These are phyloP conservation scores for Skeletonema menzelii DNA, from an alignment of 108 stramenopile genomes.

Conservation along the genomic window DNA sequence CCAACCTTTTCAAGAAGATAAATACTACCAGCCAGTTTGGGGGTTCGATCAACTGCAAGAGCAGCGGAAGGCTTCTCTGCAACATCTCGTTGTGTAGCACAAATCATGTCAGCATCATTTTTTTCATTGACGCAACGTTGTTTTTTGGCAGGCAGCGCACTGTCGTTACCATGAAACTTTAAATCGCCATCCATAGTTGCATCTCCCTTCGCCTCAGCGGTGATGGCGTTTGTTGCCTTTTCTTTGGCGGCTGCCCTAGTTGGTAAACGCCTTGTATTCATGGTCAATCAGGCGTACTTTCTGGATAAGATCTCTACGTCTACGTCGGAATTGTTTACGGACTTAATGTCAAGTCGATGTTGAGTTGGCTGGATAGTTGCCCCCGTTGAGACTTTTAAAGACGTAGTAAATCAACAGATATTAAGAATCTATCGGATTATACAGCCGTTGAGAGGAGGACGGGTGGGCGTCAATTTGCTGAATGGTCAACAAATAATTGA, in stretches of 20 bases:
- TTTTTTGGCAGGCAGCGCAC: not conserved
- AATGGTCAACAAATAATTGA: not conserved
- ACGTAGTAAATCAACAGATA: not conserved
- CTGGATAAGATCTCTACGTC: not conserved
- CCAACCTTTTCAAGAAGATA: not conserved
- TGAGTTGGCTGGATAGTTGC: not conserved
- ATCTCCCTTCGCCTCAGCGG: not conserved
- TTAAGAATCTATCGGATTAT: not conserved
- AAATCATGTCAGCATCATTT: not conserved
- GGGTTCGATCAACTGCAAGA: not conserved
- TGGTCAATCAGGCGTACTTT: not conserved
- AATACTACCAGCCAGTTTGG: not conserved
- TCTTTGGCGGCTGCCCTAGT: not conserved
- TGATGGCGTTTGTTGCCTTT: not conserved
- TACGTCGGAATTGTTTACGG: not conserved
- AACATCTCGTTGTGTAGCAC: not conserved
- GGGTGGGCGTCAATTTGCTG: not conserved
- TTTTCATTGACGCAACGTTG: not conserved
- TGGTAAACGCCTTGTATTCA: not conserved
- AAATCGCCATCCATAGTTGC: not conserved
- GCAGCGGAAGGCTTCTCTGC: not conserved
- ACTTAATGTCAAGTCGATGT: not conserved
- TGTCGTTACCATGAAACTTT: not conserved
- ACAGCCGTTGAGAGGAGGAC: not conserved
- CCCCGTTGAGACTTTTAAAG: not conserved